These are phyloP conservation scores for Podospora fimiseda DNA, from an alignment of 495 filamentous ascomycete species.

Conservation along the genomic window DNA sequence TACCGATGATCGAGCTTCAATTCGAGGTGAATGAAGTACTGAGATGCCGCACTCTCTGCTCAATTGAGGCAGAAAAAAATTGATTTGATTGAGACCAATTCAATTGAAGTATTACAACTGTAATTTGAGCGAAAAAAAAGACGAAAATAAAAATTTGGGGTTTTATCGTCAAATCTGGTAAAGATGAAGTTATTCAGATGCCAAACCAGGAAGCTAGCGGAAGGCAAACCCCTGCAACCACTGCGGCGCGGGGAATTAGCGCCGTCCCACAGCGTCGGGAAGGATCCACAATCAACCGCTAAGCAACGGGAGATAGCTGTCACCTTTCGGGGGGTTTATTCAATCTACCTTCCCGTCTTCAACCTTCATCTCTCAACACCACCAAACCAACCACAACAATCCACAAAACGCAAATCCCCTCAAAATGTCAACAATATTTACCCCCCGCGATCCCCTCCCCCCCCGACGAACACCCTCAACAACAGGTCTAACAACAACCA, in stretches of 20 bases:
- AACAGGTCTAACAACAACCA: too few species aligned
- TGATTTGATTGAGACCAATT: too few species aligned
- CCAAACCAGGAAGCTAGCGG: neutral
- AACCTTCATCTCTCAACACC: neutral
- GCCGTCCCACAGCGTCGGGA: conserved; percentile 13
- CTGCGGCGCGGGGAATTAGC: conserved; percentile 12
- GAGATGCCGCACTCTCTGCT: too few species aligned
- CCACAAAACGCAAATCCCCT: neutral
- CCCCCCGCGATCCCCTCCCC: conserved; percentile 51
- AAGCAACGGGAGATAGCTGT: neutral
- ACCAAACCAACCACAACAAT: neutral
- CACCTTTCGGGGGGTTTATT: neutral
- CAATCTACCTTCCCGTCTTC: neutral
- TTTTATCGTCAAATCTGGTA: neutral
- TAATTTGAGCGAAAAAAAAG: too few species aligned
- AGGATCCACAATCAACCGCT: neutral
- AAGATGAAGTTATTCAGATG: neutral
- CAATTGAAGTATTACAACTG: too few species aligned
- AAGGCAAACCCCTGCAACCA: too few species aligned
- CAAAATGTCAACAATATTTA: conserved; percentile 73
- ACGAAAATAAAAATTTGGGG: too few species aligned
- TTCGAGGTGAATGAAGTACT: too few species aligned
- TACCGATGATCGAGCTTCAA: too few species aligned
- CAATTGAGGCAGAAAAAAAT: too few species aligned
- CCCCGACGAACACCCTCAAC: conserved; percentile 45